A percentile compares a stretch with the other conserved stretches of the same genome.
Conservation (phyloP, 768 basidiomycete species). For the Rhizopogon vinicolor region DNA sequence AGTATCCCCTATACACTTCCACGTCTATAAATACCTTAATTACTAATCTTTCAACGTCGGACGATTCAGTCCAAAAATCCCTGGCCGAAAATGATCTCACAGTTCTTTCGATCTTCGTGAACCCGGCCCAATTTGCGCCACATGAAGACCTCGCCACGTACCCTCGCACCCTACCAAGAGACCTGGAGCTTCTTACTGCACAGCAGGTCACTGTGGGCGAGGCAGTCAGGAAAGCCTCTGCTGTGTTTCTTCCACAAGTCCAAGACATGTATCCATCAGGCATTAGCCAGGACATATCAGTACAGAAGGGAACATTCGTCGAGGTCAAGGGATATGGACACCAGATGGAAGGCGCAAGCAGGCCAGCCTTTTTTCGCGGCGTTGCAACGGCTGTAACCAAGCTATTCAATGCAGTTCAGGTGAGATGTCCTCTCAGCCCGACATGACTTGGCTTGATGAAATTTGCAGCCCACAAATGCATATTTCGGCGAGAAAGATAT, state of each 20-base stretch:
- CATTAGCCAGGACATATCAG: conserved; percentile 66
- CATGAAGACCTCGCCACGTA: conserved; percentile 91
- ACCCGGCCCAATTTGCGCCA: conserved; percentile 96
- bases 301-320: conserved; percentile 86
- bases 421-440: conserved; percentile 27
- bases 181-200: conserved; percentile 57
- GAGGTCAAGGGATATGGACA: conserved; percentile 89
- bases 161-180: conserved; percentile 78
- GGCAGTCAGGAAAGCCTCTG: conserved; percentile 43
- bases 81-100: conserved; percentile 79
- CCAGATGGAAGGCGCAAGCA: conserved; percentile 86
- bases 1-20: conserved; percentile 25
- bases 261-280: conserved; percentile 93
- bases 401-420: conserved; percentile 89
- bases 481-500: conserved; percentile 99
- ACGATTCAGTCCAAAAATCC: conserved; percentile 65
- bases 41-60: neutral
- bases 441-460: neutral
- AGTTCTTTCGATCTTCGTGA: conserved; percentile 94
- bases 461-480: conserved; percentile 72
- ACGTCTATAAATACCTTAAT: neutral
- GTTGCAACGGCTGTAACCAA: conserved; percentile 95
- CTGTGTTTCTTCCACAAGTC: conserved; percentile 77
- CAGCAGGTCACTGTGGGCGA: conserved; percentile 28
- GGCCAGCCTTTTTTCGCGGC: conserved; percentile 92